These are phyloP conservation scores for Pichia kluyveri DNA, from an alignment of 805 yeast species.

Conservation along the genomic window DNA sequence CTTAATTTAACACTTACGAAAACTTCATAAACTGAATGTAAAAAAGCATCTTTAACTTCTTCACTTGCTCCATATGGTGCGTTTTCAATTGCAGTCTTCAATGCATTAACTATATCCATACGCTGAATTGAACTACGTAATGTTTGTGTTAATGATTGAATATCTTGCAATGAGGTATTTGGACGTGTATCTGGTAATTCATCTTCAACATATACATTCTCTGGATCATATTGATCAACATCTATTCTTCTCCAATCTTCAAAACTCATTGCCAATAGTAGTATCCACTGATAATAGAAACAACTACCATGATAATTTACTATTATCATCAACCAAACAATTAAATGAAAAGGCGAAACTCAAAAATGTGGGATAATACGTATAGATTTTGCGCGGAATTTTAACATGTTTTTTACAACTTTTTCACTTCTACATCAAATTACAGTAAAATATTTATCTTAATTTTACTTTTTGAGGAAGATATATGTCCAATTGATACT, in stretches of 20 bases:
- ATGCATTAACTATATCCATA: conserved; percentile 65
- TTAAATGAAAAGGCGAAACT: too few species aligned
- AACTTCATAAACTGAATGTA: conserved; percentile 56
- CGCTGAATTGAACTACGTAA: conserved; percentile 56
- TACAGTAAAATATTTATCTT: too few species aligned
- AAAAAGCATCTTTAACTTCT: conserved; percentile 41
- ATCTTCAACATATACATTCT: conserved; percentile 35
- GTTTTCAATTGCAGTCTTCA: conserved; percentile 49
- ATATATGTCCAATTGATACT: not conserved
- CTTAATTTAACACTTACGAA: conserved; percentile 57
- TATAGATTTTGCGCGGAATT: too few species aligned
- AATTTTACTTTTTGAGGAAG: not conserved
- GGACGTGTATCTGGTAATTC: conserved; percentile 28
- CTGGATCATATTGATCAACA: conserved; percentile 85
- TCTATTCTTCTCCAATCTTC: conserved; percentile 93
- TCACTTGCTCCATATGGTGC: conserved; percentile 82
- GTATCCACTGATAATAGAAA: too few species aligned
- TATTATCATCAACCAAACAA: too few species aligned
- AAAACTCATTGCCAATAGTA: conserved; percentile 24
- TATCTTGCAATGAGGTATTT: conserved; percentile 42
- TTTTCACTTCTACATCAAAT: too few species aligned
- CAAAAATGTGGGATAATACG: too few species aligned
- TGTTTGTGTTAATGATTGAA: conserved; percentile 45
- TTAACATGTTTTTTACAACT: not conserved
- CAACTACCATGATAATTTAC: too few species aligned